Conservation (phyloP, 192 early-diverging fungal genomes). For the Haplosporangium gracile region DNA sequence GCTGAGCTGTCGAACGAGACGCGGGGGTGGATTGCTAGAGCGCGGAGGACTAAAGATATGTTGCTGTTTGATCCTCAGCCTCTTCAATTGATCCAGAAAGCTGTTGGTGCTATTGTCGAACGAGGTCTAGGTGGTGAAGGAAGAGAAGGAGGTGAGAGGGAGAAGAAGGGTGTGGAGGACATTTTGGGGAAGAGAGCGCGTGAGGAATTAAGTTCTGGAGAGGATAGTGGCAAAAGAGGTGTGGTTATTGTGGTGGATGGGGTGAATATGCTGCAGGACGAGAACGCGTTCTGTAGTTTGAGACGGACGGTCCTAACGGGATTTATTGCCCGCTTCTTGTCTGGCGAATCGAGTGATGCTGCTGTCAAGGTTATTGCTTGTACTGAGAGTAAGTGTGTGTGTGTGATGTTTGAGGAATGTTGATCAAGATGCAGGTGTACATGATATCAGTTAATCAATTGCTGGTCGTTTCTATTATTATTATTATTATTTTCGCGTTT, state of each 20-base stretch:
- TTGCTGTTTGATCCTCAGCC: constrained; percentile 42
- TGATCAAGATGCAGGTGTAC: neutral
- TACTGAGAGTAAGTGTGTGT: neutral
- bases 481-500: neutral
- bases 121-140: neutral
- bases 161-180: too few relatives aligned
- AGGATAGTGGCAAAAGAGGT: neutral
- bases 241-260: constrained; percentile 29
- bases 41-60: constrained; percentile 24
- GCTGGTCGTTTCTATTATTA: neutral
- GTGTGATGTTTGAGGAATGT: neutral
- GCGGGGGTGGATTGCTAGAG: neutral
- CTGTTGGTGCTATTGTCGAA: neutral
- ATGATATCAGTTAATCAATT: neutral
- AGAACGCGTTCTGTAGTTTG: constrained; percentile 27
- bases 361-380: constrained; percentile 15
- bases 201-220: neutral
- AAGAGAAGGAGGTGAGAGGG: neutral
- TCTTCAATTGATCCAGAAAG: constrained; percentile 16
- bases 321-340: constrained; percentile 23
- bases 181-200: constrained; percentile 10
- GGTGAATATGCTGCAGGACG: constrained; percentile 10
- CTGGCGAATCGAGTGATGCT: too few relatives aligned
- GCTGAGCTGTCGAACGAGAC: neutral
- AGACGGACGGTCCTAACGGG: constrained; percentile 22